Base-by-base conservation (phyloP, 306 rosid genomes). In the Cucurbita argyrosperma region DNA sequence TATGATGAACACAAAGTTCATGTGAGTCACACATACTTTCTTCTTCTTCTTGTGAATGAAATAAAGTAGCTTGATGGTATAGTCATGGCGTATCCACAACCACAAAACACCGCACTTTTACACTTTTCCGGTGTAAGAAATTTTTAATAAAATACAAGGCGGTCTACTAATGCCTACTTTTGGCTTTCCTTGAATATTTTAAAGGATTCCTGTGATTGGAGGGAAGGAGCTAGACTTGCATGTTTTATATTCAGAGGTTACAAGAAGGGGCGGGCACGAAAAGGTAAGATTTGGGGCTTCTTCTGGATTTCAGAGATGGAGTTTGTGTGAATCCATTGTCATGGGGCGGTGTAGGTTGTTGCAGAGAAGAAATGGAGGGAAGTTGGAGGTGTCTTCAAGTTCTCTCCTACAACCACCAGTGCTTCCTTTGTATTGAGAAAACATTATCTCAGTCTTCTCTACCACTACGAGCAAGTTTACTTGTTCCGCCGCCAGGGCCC, bases 291-390 rank as follows among this genome's bases (percentile, higher is more conserved):
- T 74, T 18, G 80, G 30, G 51, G 18, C 9, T 51, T 46, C 35
- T 19, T 62, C 35, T 30, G 35, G 35, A 4, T 30, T 30, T 30
- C 35, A 3, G 35, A 30, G 35, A 30, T 30, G 35, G 35, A 30
- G 35, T 30, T 30, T 30, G 35, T 30, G 35, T 46, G 10, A 15
- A 3, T 52, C 10, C 21, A 0, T 68, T 15, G 3, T 72, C 11
- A 55, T 54, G 13, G 37, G 13, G 37, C 51, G 76, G 38, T 37
- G 43, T 58, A 90, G 98, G 96, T 95, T n/a, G 96, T 95, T 58
- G 96, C 81, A 30, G 99, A 95, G 81, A 94, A 95, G 84, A 95
- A 91, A 79, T 95, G 99, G 99, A 95, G 99, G 87, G 97, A 95
- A 89, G 96, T 91, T 64, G 96, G 97, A n/a, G 79, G 71, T 63